Base-by-base conservation (phyloP, 371 early-diverging fungal genomes). In the Mortierella sp. region DNA sequence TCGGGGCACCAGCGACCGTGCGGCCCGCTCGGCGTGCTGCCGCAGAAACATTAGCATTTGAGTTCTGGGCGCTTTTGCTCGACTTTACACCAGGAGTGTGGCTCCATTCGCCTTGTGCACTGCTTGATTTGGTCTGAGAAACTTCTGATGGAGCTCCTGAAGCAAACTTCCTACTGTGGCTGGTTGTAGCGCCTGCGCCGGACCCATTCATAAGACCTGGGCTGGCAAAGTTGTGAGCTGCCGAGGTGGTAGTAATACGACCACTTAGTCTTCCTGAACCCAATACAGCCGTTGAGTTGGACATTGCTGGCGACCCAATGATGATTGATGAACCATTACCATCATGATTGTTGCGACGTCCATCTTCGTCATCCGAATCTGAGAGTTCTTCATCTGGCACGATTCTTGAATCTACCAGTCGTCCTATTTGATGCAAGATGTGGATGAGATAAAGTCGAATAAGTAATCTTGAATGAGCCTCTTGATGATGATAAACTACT, bases 291-390 rank as follows among this genome's bases (percentile, higher is more conserved):
- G 43, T 47, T 10, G 72, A 37, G 32, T 58, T 42, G 7, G 68
- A 37, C 32, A 70, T n/a, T 6, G 68, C 71, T 4, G 75, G 75
- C 40, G 81, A 71, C 15, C 81, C 45, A 5, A 64, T 60, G 4
- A 65, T 32, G 9, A 68, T 34, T 10, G 71, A 66, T 22, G 73
- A 62, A 9, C 67, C 81, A 29, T 68, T 80, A 23, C 71, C 75
- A 22, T 80, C 75, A 37, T 80, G 72, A 22, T n/a, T 54, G 19
- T 80, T 80, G 37, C 81, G 81, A 4, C 81, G 70, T 3, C 81
- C 81, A 58, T 80, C 87, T 43, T 91, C 92, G 42, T 91, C 92
- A 32, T 93, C 92, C 9, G 90, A 90, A 65, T 93, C 93, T 12
- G 90, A 89, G 9, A 88, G 82, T 69, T 91, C 91, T 31, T 80